A percentile compares a stretch with the other conserved stretches of the same genome.
Evolutionary conservation across 192 early-diverging fungal species (phyloP).

Genomic region (Coemansia sp.): DNA sequence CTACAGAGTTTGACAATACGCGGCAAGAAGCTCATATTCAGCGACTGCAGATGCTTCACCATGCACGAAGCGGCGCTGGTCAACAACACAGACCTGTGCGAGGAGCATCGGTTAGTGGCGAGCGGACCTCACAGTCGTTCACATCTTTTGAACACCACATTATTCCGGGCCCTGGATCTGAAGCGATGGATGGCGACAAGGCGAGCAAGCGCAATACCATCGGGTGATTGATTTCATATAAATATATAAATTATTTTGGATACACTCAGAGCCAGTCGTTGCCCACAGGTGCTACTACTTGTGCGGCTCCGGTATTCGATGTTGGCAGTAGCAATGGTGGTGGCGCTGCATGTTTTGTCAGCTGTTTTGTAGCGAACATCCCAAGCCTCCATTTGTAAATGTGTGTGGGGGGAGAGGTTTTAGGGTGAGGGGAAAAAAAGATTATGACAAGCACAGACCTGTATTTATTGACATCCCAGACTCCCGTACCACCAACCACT

Average conservation of each 20-base stretch:
- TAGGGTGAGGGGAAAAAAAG: neutral
- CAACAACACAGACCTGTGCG: neutral
- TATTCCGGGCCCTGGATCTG: neutral
- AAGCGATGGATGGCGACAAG: neutral
- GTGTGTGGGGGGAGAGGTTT: neutral
- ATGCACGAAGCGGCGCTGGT: neutral
- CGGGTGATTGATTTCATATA: slow-evolving; percentile 8
- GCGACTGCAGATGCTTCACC: neutral
- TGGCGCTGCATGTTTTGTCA: neutral
- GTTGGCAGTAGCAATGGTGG: neutral
- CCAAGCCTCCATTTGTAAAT: neutral
- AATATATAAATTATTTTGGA: neutral
- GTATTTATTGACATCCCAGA: neutral
- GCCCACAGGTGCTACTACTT: neutral
- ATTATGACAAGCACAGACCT: neutral
- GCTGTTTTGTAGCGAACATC: neutral
- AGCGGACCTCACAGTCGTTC: neutral
- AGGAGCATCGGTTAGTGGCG: neutral
- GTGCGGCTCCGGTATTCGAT: neutral
- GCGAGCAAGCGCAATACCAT: slow-evolving; percentile 38
- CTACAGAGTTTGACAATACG: neutral
- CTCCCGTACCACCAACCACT: neutral
- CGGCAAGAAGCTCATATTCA: neutral
- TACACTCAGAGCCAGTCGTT: neutral
- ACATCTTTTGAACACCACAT: neutral